These are phyloP conservation scores for Chalara sp. DNA, from an alignment of 2,329 filamentous ascomycete genomes.

Conservation along the genomic window DNA sequence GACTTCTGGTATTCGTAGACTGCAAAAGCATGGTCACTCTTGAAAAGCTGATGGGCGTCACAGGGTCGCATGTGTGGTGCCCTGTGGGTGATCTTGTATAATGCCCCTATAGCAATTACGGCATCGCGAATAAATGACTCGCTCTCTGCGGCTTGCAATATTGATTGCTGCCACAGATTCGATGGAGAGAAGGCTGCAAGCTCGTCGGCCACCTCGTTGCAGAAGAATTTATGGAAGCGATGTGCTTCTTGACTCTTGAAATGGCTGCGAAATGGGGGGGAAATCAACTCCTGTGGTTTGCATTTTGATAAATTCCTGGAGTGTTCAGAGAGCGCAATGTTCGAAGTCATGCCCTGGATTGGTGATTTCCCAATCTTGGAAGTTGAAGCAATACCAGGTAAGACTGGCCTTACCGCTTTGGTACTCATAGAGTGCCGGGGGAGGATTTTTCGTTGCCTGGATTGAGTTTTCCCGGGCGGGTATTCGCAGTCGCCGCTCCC, in stretches of 20 bases:
- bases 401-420: no score
- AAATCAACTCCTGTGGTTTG: no score
- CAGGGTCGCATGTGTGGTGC: constrained; percentile 21
- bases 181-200: constrained; percentile 59
- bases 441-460: no score
- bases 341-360: no score
- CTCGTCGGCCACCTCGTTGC: constrained; percentile 49
- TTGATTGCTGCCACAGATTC: constrained; percentile 53
- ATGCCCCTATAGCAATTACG: constrained; percentile 54
- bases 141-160: constrained; percentile 53
- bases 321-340: no score
- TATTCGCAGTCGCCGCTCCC: no score
- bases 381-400: no score
- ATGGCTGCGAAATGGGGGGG: constrained; percentile 26
- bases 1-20: no score
- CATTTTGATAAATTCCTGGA: no score
- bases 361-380: no score
- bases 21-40: constrained; percentile 25
- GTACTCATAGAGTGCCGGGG: no score
- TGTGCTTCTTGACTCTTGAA: constrained; percentile 43
- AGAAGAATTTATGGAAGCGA: constrained; percentile 52
- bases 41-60: constrained; percentile 3
- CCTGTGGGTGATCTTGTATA: constrained; percentile 57
- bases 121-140: constrained; percentile 54
- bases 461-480: no score